These are phyloP conservation scores for Aspergillus phoenicis DNA, from an alignment of 2,329 filamentous ascomycete species.

Conservation along the genomic window DNA sequence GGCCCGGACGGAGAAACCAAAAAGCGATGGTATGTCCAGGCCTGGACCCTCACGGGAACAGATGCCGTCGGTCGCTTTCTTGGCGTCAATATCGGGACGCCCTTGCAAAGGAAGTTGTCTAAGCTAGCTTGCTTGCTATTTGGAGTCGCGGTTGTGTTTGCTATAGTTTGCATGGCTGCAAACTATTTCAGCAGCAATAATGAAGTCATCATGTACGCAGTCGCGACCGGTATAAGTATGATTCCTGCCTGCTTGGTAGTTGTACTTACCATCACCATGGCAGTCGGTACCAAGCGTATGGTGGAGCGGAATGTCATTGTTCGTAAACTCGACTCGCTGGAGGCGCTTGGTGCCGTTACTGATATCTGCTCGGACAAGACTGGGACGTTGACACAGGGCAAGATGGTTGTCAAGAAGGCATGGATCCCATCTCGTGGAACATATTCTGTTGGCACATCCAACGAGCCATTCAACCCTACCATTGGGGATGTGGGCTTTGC, in stretches of 20 bases:
- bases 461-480: conserved; percentile 60
- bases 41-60: conserved; percentile 55
- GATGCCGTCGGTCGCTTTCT: conserved; percentile 66
- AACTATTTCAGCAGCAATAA: conserved; percentile 59
- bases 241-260: conserved; percentile 66
- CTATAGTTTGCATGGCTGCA: conserved; percentile 68
- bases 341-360: conserved; percentile 65
- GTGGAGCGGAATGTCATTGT: conserved; percentile 60
- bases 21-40: conserved; percentile 56
- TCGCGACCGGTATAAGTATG: conserved; percentile 63
- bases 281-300: conserved; percentile 62
- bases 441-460: conserved; percentile 59
- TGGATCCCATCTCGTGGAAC: conserved; percentile 62
- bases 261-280: conserved; percentile 69
- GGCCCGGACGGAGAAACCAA: conserved; percentile 53
- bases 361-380: conserved; percentile 61
- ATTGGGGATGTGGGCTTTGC: conserved; percentile 37
- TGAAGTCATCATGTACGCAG: conserved; percentile 67
- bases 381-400: conserved; percentile 64
- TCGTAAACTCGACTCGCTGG: conserved; percentile 58
- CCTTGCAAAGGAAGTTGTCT: conserved; percentile 68
- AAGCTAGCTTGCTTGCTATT: conserved; percentile 70
- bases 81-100: conserved; percentile 69
- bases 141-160: conserved; percentile 66
- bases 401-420: conserved; percentile 64